These are phyloP conservation scores for Lathyrus tuberosus DNA, from an alignment of 306 rosid genomes.

Conservation along the genomic window DNA sequence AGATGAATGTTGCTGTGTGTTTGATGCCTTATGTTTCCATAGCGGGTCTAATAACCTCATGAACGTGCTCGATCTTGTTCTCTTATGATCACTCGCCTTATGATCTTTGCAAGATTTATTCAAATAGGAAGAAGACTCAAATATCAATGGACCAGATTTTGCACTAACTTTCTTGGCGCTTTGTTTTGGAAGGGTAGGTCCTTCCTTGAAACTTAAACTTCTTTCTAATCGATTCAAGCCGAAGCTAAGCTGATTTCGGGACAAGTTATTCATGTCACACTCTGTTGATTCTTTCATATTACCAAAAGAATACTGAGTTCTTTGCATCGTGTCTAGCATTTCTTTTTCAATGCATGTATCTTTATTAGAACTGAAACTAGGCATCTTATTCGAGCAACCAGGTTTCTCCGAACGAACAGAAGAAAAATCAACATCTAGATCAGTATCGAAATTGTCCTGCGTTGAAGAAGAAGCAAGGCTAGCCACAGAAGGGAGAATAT, in stretches of 20 bases:
- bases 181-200: constrained; percentile 54
- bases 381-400: constrained; percentile 41
- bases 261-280: constrained; percentile 54
- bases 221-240: constrained; percentile 72
- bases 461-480: constrained; percentile 40
- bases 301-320: constrained; percentile 41
- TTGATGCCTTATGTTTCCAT: constrained; percentile 61
- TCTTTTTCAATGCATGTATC: constrained; percentile 40
- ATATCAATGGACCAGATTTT: constrained; percentile 72
- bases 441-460: constrained; percentile 35
- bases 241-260: constrained; percentile 64
- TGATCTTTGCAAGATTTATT: constrained; percentile 50
- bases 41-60: constrained; percentile 78
- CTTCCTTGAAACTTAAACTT: constrained; percentile 89
- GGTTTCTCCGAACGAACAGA: constrained; percentile 41
- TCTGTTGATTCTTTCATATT: constrained; percentile 37
- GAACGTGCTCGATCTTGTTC: constrained; percentile 75
- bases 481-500: constrained; percentile 43
- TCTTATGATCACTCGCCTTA: constrained; percentile 58
- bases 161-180: constrained; percentile 54
- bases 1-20: constrained; percentile 37
- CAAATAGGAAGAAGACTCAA: constrained; percentile 48
- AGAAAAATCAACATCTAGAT: constrained; percentile 41
- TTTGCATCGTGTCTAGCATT: constrained; percentile 28
- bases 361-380: constrained; percentile 41